Conservation (phyloP, 805 yeast genomes). For the Saccharomycopsis oosterbeekiorum region DNA sequence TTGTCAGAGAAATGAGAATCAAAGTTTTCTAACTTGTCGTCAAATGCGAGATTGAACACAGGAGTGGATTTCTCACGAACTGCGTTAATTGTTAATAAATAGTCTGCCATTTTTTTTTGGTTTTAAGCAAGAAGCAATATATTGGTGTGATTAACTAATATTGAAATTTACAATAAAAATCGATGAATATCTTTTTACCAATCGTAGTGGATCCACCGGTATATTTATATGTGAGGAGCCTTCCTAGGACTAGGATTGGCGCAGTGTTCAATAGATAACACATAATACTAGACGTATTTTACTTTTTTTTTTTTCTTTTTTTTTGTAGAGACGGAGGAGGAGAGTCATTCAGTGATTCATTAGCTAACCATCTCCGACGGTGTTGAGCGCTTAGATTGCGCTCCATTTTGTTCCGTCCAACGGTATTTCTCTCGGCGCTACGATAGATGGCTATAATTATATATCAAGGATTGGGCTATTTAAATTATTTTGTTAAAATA, state of each 20-base stretch:
- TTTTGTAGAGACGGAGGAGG: neutral
- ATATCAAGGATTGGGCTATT: too few species aligned
- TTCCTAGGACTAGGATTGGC: too few species aligned
- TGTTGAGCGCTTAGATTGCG: neutral
- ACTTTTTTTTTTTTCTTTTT: neutral
- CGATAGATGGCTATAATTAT: neutral
- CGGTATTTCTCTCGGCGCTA: neutral
- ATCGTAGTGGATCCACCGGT: neutral
- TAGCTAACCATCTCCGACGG: neutral
- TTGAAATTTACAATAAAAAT: too few species aligned
- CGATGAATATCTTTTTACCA: neutral
- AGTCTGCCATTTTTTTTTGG: slow-evolving; percentile 19
- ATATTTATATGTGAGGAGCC: neutral
- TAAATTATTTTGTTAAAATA: too few species aligned
- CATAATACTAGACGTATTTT: neutral
- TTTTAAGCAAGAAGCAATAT: neutral
- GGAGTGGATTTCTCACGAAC: slow-evolving; percentile 43
- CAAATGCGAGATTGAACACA: slow-evolving; percentile 33
- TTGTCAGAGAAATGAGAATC: slow-evolving; percentile 31
- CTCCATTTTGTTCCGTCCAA: neutral
- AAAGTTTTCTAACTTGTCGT: slow-evolving; percentile 32
- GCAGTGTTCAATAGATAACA: neutral
- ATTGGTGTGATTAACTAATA: neutral
- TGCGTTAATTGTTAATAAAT: slow-evolving; percentile 41
- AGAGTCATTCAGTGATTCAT: neutral